These are phyloP conservation scores for Dothideomycetes sp. DNA, from an alignment of 2,329 filamentous ascomycete genomes.

Conservation along the genomic window DNA sequence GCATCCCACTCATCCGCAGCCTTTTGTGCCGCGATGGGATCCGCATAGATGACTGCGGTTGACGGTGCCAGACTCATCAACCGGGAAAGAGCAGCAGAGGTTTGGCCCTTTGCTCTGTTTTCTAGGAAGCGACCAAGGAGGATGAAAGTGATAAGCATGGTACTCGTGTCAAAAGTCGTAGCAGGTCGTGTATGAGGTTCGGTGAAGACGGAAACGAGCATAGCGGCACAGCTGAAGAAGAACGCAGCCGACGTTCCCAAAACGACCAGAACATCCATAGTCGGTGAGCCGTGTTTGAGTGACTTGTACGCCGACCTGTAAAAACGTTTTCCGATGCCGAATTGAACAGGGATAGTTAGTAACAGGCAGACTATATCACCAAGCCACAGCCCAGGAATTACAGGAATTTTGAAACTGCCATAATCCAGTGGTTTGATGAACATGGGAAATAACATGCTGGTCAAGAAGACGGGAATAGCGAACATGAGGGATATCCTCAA, in stretches of 20 bases:
- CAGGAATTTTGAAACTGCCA: constrained; percentile 54
- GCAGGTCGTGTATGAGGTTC: constrained; percentile 69
- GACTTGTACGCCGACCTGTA: constrained; percentile 92
- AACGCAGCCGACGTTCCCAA: constrained; percentile 91
- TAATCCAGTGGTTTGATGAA: constrained; percentile 65
- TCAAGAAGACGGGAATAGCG: constrained; percentile 80
- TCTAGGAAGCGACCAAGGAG: constrained; percentile 84
- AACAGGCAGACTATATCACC: constrained; percentile 76
- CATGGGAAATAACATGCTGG: constrained; percentile 95
- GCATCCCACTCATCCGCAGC: constrained; percentile 66
- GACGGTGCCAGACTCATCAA: constrained; percentile 95
- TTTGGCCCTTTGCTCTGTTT: constrained; percentile 91
- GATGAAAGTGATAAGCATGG: constrained; percentile 96
- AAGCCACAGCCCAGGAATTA: constrained; percentile 68
- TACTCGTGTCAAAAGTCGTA: constrained; percentile 94
- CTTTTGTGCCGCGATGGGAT: constrained; percentile 89
- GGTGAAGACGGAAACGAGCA: constrained; percentile 70
- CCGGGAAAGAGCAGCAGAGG: constrained; percentile 81
- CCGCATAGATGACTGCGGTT: constrained; percentile 92
- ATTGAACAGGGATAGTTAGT: constrained; percentile 88
- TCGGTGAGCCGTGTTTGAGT: constrained; percentile 79
- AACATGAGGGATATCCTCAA: constrained; percentile 72
- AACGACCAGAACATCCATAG: constrained; percentile 95
- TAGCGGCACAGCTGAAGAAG: constrained; percentile 84
- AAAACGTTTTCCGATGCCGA: constrained; percentile 90